phyloP scores from a whole-genome alignment of 2,329 filamentous ascomycete species.

The Akanthomyces lecanii region DNA sequence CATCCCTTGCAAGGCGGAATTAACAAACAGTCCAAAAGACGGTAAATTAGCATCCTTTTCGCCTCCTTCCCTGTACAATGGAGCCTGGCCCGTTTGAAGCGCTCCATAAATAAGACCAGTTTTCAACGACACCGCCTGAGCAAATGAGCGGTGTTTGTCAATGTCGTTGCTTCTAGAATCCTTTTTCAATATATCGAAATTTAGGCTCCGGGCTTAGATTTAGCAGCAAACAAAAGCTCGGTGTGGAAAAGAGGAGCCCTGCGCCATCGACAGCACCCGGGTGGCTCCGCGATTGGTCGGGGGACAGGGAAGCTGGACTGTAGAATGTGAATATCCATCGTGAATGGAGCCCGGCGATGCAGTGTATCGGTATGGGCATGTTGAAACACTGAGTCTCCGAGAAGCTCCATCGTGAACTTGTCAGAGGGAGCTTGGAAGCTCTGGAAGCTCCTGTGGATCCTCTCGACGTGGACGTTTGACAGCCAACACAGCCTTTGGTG shows the following conservation, averaged over 20 bases:
- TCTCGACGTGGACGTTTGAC: not conserved
- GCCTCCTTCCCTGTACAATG: not conserved
- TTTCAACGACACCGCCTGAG: constrained; percentile 1
- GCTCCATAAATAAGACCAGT: constrained; percentile 1
- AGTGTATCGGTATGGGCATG: not conserved
- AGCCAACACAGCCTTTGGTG: too few species aligned
- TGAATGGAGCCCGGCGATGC: not conserved
- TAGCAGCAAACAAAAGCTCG: not conserved
- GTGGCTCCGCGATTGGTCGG: not conserved
- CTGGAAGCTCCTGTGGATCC: not conserved
- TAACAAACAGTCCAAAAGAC: not conserved
- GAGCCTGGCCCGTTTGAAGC: not conserved
- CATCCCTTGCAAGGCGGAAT: not conserved
- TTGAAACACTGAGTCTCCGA: not conserved
- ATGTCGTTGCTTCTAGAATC: not conserved
- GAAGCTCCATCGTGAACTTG: not conserved
- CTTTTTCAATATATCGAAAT: not conserved
- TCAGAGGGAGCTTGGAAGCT: not conserved
- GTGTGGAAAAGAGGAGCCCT: not conserved
- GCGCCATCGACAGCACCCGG: not conserved
- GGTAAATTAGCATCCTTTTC: not conserved
- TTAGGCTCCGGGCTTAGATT: not conserved
- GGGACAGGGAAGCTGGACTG: too few species aligned
- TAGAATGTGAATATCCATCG: not conserved
- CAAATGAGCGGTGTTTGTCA: not conserved